Evolutionary conservation across 2,329 filamentous ascomycete genomes (phyloP), one percentile per base, ranked within the genome.

Genomic region (Alternaria sp.): DNA sequence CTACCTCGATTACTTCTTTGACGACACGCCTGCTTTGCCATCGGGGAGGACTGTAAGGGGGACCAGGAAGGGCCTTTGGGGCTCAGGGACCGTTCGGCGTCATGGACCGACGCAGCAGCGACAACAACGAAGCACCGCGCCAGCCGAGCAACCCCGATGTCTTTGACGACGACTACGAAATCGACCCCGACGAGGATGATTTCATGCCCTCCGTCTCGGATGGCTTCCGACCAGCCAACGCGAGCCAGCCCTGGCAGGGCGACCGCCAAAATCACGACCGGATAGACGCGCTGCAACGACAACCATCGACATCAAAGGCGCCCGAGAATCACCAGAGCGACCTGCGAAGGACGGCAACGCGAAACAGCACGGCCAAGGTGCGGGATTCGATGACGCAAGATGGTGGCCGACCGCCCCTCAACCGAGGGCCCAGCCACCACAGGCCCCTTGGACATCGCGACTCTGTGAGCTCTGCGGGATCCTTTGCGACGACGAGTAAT

Each of bases 161-260:
- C 59, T 85, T 85, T 67, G 82, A 81, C 73, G 84, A 85, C 71
- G 82, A 84, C 64, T 81, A 79, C 68, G 83, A 83, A 65, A 71
- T 83, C 57, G 78, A 80, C 30, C 65, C 74, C 12, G 72, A 76
- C 60, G 75, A 78, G 60, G 80, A 81, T 21, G 81, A 84, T 64
- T 81, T 80, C 63, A 81, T 81, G 72, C 73, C 77, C 61, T 77
- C 75, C 33, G 78, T 83, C 26, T 82, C 81, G 58, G 82, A 84
- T 63, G 82, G 82, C 61, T 84, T 83, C 71, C 76, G 82, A 51
- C 82, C 82, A 41, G 72, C 74, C 30, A 74, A 76, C 65, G 60
- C 69, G 59, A 69, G 62, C 58, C 66, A 70, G 45, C 61, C 60
- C 46, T 63, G 60, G 66, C 55, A 61, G 49, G 58, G 65, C 65